Evolutionary conservation across 176 grass and related monocot species (phyloP).

Genomic region (Aegilops speltoides): DNA sequence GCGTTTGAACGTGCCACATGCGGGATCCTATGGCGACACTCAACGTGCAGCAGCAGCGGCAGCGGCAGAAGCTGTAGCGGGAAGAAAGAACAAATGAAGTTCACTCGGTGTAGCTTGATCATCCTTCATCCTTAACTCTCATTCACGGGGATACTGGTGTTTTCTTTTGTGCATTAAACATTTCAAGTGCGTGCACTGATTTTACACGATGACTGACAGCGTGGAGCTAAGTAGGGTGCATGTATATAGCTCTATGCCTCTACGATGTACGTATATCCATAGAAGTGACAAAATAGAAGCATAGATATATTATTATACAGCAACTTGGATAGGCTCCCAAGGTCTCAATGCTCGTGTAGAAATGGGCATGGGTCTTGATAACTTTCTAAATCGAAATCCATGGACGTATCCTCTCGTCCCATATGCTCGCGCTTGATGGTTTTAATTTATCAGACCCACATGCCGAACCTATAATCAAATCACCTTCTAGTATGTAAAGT

Average conservation of each 20-base stretch:
- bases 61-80: background rate
- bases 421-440: background rate
- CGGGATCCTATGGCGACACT: background rate
- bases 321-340: background rate
- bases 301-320: background rate
- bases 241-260: no score
- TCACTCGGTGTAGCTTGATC: background rate
- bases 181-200: background rate
- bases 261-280: no score
- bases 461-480: background rate
- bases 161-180: background rate
- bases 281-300: background rate
- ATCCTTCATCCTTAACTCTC: background rate
- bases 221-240: no score
- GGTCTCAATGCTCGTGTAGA: background rate
- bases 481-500: background rate
- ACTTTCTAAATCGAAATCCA: background rate
- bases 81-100: background rate
- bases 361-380: background rate
- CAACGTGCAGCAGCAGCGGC: background rate
- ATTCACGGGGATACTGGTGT: background rate
- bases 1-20: no score
- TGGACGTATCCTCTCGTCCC: background rate
- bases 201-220: no score
- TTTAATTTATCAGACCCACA: background rate